Evolutionary conservation across 768 basidiomycete genomes (phyloP), one percentile per base, ranked within the genome.

Genomic region (Trichaptum fuscoviolaceum): DNA sequence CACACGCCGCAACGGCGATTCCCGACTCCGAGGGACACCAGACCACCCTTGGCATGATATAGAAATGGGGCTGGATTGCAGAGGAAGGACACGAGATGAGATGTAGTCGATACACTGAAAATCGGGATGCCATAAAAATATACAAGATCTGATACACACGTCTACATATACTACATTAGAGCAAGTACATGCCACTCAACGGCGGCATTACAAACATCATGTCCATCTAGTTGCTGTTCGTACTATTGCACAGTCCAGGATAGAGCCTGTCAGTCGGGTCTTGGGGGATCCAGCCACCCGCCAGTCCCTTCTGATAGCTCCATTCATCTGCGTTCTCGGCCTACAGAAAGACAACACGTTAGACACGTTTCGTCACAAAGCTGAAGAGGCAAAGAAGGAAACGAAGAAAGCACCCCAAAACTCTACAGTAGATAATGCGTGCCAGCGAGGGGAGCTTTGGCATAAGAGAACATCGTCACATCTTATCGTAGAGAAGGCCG

Each of bases 231-330:
- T 20, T 52, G 20, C 15, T 52, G 42, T 52, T 20, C 6, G 42
- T 52, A 52, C 20, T 20, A 52, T 52, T 73, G 74, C 90, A 92
- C 58, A 90, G 80, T 69, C 85, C 77, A 12, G 88, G 89, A 73
- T 88, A 90, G 70, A 82, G 71, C 68, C 87, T 80, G 68, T 90
- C 75, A n/a, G 85, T 83, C 5, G 89, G 88, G 73, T 91, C 82
- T 67, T 82, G 80, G 17, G 91, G 89, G 68, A 92, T 91, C 90
- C 89, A 92, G 63, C 90, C 91, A 35, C 87, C 88, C 73, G 87
- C 81, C 15, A 92, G 74, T 4, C 91, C 90, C 70, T 82, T 85
- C 75, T 86, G 83, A 73, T 92, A 92, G 71, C 87, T 89, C 89
- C 87, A 91, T 68, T 91, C 87, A 73, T 90, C 87, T 17, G 85